Evolutionary conservation across 177 flowering plant genomes (phyloP), one percentile per base, ranked within the genome.

Genomic region (Vitis hybrid): DNA sequence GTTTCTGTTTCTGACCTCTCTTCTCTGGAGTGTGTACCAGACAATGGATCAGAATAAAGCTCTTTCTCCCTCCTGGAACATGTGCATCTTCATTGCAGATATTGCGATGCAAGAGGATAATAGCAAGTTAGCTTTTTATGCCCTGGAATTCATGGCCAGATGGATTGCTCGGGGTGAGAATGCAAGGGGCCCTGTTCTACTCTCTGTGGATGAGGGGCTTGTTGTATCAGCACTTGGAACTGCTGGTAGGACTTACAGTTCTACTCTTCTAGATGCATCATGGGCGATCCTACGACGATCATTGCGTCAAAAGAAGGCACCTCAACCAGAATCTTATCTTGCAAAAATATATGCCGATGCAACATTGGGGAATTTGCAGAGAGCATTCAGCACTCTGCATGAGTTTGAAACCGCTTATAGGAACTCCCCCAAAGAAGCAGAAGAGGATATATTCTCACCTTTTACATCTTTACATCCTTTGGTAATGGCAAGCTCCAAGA

Each of bases 1-100:
- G 10, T 34, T 78, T 34, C 3, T n/a, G n/a, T 58, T 19, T 48
- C 19, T 70, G 30, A 56, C 49, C 52, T 57, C 18, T 12, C 64
- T 70, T 10, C 26, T 26, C 14, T 66, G 40, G 69, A 17, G 51
- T 75, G 67, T 67, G 6, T 71, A 51, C 62, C 86, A 96, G 99
- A 77, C 80, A 76, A 88, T 77, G 82, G 97, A 87, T 70, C 96
- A 89, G 79, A 95, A 93, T 82, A 96, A 92, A 84, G 86, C 91
- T 58, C 83, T 93, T 26, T 84, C 88, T 70, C 98, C 98, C 17
- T 51, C 73, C 45, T 96, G 99, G 98, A 64, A 62, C 51, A 3
- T 82, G 60, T 88, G 97, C 81, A 84, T 77, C 68, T 48, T 55
- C 64, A 84, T 96, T 74, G 91, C 90, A 19, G 93, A 93, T 61